Evolutionary conservation across 495 filamentous ascomycete species (phyloP).

Genomic region (Echria macrotheca): DNA sequence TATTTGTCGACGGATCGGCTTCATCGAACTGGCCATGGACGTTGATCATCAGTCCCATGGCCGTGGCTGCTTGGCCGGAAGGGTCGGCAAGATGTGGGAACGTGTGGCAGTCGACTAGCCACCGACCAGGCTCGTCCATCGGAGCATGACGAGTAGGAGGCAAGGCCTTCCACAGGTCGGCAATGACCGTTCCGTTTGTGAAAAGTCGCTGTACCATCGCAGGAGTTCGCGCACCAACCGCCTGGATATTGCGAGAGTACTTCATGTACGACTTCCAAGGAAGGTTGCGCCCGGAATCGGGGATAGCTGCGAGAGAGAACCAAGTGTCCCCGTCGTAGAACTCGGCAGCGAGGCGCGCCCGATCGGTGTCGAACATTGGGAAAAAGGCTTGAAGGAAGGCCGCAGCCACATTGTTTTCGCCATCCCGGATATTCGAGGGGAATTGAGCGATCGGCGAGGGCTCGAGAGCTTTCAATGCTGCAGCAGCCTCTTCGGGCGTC

Average conservation of each 20-base stretch:
- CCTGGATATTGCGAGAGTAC: constrained; percentile 73
- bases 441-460: constrained; percentile 62
- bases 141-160: constrained; percentile 74
- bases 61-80: constrained; percentile 53
- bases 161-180: constrained; percentile 59
- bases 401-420: constrained; percentile 60
- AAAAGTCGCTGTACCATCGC: constrained; percentile 60
- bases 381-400: constrained; percentile 74
- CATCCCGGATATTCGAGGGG: constrained; percentile 68
- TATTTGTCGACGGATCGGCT: constrained; percentile 45
- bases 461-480: constrained; percentile 29
- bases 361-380: constrained; percentile 66
- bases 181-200: constrained; percentile 60
- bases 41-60: constrained; percentile 69
- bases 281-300: constrained; percentile 38
- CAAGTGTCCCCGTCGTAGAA: constrained; percentile 74
- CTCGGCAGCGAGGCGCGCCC: constrained; percentile 51
- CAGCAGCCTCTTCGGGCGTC: constrained; percentile 59
- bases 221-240: constrained; percentile 50
- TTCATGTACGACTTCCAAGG: constrained; percentile 73
- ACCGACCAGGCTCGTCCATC: constrained; percentile 55
- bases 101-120: constrained; percentile 77
- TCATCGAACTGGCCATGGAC: constrained; percentile 84
- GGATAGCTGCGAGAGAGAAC: constrained; percentile 74
- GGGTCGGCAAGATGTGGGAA: constrained; percentile 67